Evolutionary conservation across 1,139 yeast genomes (phyloP).

Genomic region (Scheffersomyces titani): DNA sequence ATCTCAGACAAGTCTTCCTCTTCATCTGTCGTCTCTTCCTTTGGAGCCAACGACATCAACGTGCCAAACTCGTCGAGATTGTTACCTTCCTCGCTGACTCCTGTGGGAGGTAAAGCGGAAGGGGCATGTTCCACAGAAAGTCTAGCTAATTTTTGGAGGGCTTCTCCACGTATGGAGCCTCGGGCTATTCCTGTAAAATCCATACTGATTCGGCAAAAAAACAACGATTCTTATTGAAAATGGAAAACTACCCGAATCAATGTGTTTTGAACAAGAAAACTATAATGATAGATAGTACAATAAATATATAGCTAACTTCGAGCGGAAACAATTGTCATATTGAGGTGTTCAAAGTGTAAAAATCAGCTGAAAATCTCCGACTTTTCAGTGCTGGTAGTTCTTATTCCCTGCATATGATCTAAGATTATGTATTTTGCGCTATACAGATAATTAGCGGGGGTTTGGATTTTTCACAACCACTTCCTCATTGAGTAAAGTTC

Average conservation of each 20-base stretch:
- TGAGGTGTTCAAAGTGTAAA: background rate
- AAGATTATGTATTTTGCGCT: background rate
- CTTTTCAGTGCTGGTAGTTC: background rate
- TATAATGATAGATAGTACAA: background rate
- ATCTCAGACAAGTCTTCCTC: conserved; percentile 21
- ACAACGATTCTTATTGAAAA: background rate
- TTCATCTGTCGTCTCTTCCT: conserved; percentile 9
- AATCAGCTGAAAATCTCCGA: background rate
- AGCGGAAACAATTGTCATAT: background rate
- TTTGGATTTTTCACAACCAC: background rate
- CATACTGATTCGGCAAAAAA: conserved; percentile 19
- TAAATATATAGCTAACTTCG: background rate
- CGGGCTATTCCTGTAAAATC: conserved; percentile 41
- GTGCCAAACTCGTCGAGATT: conserved; percentile 24
- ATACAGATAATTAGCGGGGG: background rate
- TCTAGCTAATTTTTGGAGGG: conserved; percentile 47
- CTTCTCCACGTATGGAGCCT: conserved; percentile 58
- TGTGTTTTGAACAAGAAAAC: background rate
- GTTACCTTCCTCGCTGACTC: conserved; percentile 4
- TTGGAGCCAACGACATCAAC: conserved; percentile 24
- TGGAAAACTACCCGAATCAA: background rate
- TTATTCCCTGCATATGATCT: background rate
- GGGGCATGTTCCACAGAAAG: conserved; percentile 28
- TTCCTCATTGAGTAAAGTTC: background rate
- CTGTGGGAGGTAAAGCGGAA: background rate